Evolutionary conservation across 2,329 filamentous ascomycete genomes (phyloP), one percentile per base, ranked within the genome.

Genomic region (Fusarium sp.): DNA sequence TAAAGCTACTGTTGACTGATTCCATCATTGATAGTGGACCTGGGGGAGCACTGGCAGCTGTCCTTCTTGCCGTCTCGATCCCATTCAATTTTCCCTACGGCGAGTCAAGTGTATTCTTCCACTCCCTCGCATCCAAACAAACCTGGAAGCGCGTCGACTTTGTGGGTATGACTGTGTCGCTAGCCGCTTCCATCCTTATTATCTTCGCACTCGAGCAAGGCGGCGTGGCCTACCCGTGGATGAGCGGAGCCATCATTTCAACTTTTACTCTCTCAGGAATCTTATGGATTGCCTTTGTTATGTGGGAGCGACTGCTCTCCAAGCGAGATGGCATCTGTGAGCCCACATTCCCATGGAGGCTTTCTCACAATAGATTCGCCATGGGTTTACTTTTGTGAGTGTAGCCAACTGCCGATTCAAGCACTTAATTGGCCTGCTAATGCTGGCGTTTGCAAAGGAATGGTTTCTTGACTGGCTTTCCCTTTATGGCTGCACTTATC

Each of bases 171-270:
- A 53, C 75, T 29, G 44, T 81, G 3, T 67, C 77, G 1, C 71
- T 83, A 7, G 74, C 73, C 0, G 75, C 75, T 4, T 80, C 79
- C 0, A 74, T 80, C 4, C 71, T 83, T 4, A 64, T 83, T n/a
- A 76, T 82, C 13, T 78, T 80, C 35, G 79, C 76, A 1, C 71
- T 83, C 12, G 76, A 83, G 42, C 74, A 81, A 59, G 80, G 71
- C 6, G 80, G 80, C 6, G 65, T 74, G 15, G 70, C 70, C 6
- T 81, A 79, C 46, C 63, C 76, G 4, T 84, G 81, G 81, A 68
- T 59, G 7, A 79, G 76, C 39, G 72, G 73, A 1, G 58, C 75
- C 6, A 75, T 83, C 5, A 72, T 81, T 5, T 60, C 69, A 9
- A 72, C 50, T 4, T 40, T 65, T 8, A 41, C 46, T 6, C 28